Conservation (phyloP, 208 protist genomes). For the Wallacemonas sp. region DNA sequence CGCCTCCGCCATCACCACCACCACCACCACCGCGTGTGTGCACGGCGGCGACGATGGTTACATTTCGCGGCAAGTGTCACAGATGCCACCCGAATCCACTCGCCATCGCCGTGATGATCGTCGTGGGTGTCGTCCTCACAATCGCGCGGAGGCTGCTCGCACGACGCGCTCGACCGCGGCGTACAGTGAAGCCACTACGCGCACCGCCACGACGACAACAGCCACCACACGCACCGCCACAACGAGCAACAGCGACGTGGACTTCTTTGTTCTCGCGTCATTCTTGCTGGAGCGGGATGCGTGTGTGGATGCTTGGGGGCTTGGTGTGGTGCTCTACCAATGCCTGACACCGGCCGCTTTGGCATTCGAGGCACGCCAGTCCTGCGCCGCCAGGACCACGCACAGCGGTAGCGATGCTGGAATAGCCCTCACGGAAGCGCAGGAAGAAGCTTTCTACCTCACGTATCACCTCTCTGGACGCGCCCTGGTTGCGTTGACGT, state of each 20-base stretch:
- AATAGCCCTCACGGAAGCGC: not conserved
- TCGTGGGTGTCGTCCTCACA: too few species aligned
- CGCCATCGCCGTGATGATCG: too few species aligned
- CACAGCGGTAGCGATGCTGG: not conserved
- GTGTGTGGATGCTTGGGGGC: conserved; percentile 29
- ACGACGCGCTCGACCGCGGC: too few species aligned
- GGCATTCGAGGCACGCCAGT: not conserved
- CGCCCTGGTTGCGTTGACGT: conserved; percentile 1
- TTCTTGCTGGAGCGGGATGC: conserved; percentile 28
- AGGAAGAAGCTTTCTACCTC: conserved; percentile 9
- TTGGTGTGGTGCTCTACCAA: conserved; percentile 31
- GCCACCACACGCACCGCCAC: not conserved
- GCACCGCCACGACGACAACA: not conserved
- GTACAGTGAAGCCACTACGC: too few species aligned
- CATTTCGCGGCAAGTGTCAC: too few species aligned
- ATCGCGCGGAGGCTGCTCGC: too few species aligned
- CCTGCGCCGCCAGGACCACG: not conserved
- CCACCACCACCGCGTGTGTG: too few species aligned
- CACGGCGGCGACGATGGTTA: too few species aligned
- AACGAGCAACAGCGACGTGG: conserved; percentile 16
- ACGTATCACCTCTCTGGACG: conserved; percentile 1
- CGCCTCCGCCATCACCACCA: not conserved
- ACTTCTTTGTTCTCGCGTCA: conserved; percentile 25
- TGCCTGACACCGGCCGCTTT: conserved; percentile 18
- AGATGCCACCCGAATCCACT: too few species aligned